Base-by-base conservation (phyloP, 371 early-diverging fungal genomes). In the Rhizopus stolonifer region DNA sequence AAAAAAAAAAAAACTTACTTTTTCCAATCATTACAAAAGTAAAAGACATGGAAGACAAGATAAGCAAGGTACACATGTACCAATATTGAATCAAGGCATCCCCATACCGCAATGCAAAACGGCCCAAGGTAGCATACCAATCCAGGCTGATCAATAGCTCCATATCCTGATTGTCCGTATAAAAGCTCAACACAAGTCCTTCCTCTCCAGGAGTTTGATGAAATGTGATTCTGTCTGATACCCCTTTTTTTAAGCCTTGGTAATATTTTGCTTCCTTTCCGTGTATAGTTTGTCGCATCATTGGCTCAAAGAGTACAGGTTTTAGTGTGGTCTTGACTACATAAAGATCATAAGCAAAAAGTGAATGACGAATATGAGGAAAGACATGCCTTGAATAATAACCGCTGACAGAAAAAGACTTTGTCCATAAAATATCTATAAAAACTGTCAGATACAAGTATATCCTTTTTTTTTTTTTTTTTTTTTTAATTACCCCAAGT, bases 121-220 rank as follows among this genome's bases (percentile, higher is more conserved):
- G 80, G 46, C 84, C 85, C 33, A 87, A 46, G 43, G 86, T 84
- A 17, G 81, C 78, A 56, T 86, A 85, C 71, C 70, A 75, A 65
- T 88, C 85, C 5, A 88, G 55, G 3, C 60, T 55, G 23, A 88
- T 53, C 14, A 60, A 49, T 2, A 82, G 33, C 7, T 72, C 61
- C 17, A 82, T 40, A 0, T 69, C 50, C 29, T 70, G 72, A 1
- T 79, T 77, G 38, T 72, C 76, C 78, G 46, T 32, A 22, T 84
- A 87, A 42, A 88, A 69, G n/a, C 76, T 74, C 14, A 90, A 53
- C 31, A 69, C 60, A 4, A 87, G 42, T 2, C 87, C 87, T 15
- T 47, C 21, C 49, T 74, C 63, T 1, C 39, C 51, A 1, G 44
- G 18, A 13, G 53, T 46, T 44, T 55, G 60, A 47, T 73, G 67